Conservation (phyloP, 2,329 filamentous ascomycete species). For the Aspergillus vadensis region DNA sequence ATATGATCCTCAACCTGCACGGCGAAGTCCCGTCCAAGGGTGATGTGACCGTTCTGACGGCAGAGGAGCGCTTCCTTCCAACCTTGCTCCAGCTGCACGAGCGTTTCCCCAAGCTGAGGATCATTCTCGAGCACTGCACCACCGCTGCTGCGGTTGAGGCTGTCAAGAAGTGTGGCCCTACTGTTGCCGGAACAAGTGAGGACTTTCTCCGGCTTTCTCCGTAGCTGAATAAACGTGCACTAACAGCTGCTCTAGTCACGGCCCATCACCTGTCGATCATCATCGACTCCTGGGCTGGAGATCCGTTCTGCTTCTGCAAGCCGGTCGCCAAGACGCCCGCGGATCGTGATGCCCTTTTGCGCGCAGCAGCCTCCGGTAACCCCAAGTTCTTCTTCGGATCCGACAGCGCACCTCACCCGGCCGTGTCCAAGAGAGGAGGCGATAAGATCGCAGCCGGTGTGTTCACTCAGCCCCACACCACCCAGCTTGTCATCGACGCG, state of each 20-base stretch:
- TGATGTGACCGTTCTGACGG: constrained; percentile 63
- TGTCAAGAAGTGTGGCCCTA: constrained; percentile 73
- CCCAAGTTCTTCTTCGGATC: constrained; percentile 68
- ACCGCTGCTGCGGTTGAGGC: constrained; percentile 78
- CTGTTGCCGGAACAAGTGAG: constrained; percentile 58
- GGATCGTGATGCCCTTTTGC: constrained; percentile 71
- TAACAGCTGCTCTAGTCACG: constrained; percentile 55
- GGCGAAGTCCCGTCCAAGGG: constrained; percentile 61
- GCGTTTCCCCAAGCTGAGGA: constrained; percentile 64
- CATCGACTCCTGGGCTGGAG: constrained; percentile 70
- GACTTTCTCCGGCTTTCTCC: background rate
- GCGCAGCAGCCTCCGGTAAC: constrained; percentile 57
- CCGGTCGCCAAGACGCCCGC: constrained; percentile 71
- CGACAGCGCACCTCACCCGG: constrained; percentile 71
- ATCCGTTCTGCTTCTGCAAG: constrained; percentile 80
- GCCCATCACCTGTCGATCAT: constrained; percentile 83
- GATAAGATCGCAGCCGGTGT: constrained; percentile 58
- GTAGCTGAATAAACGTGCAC: background rate
- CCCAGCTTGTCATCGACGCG: constrained; percentile 61
- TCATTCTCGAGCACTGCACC: constrained; percentile 80
- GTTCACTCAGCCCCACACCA: constrained; percentile 63
- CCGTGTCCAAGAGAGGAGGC: constrained; percentile 57
- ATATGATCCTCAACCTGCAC: constrained; percentile 88
- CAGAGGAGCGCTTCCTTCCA: constrained; percentile 77
- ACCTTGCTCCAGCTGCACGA: constrained; percentile 72